phyloP scores from a whole-genome alignment of 2,329 filamentous ascomycete genomes.

The Elsinoe batatas region DNA sequence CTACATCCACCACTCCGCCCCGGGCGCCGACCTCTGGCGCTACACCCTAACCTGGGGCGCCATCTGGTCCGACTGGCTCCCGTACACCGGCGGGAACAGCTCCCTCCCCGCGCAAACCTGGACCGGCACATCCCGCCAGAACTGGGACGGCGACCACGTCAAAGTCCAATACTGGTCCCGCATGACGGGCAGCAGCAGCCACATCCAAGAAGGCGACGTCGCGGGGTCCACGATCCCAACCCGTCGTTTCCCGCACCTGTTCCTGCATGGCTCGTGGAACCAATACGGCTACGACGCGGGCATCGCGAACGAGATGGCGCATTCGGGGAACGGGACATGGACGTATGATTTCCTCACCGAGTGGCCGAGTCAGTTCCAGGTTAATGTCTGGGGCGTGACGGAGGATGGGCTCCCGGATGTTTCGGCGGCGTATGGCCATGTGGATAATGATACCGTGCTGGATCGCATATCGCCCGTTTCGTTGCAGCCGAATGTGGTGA shows the following conservation, averaged over 20 bases:
- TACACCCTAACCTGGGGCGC: constrained; percentile 54
- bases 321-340: constrained; percentile 43
- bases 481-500: constrained; percentile 46
- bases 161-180: constrained; percentile 54
- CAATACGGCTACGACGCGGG: constrained; percentile 55
- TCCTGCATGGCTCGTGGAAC: constrained; percentile 53
- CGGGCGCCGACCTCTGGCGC: constrained; percentile 53
- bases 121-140: constrained; percentile 48
- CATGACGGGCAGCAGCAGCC: constrained; percentile 48
- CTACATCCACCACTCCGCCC: constrained; percentile 48
- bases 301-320: constrained; percentile 43
- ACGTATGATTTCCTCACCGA: constrained; percentile 52
- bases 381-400: constrained; percentile 60
- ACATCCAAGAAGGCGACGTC: constrained; percentile 51
- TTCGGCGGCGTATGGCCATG: constrained; percentile 50
- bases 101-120: constrained; percentile 42
- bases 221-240: constrained; percentile 29
- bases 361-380: constrained; percentile 52
- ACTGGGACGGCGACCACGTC: constrained; percentile 53
- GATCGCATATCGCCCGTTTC: constrained; percentile 54
- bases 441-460: constrained; percentile 49
- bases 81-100: constrained; percentile 44
- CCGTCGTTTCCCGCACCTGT: constrained; percentile 52
- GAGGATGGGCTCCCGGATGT: constrained; percentile 52
- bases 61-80: constrained; percentile 48